Evolutionary conservation across 345 rosid genomes (phyloP), one percentile per base, ranked within the genome.

Genomic region (Salix caprea): DNA sequence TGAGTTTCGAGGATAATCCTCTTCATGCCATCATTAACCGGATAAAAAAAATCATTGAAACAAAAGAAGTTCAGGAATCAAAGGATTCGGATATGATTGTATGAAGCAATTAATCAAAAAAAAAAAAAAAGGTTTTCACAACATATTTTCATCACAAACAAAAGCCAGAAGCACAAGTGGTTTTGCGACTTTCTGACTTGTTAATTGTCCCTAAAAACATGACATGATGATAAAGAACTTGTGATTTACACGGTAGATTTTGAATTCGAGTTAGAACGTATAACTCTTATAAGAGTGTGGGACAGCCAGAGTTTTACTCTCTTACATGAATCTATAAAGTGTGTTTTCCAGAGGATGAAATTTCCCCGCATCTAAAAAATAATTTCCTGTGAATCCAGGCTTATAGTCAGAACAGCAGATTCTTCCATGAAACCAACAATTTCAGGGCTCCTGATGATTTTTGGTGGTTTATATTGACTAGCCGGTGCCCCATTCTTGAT

Each of bases 401-500:
- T 67, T 65, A 80, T 36, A 18, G 84, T 67, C 28, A 66, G 54
- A 76, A 78, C 68, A 80, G 81, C 80, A 68, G 68, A 75, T 73
- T 67, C 82, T 79, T 83, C 85, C 78, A 88, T 42, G 69, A 88
- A 42, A 69, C 73, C 74, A 32, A 76, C 80, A 75, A 79, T 67
- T 34, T 82, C 78, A 13, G 2, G 56, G 70, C 85, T 88, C 78
- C 88, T 65, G 28, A 86, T 71, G n/a, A 88, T 85, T 82, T 80
- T 88, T 16, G 89, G 88, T 61, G 86, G 79, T 74, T 88, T 88
- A 54, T 88, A 86, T 79, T 86, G 91, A 61, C 86, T 83, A 67
- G 84, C 85, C 21, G 91, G 82, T 19, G 80, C 84, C 76, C 91
- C 89, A 67, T 72, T 83, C 61, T 76, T 44, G 11, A 83, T 67